Percentiles rank a stretch among this genome's conserved stretches.
These are phyloP conservation scores for Brasilioporus rufonigricans DNA, from an alignment of 768 basidiomycete genomes.

Conservation along the genomic window DNA sequence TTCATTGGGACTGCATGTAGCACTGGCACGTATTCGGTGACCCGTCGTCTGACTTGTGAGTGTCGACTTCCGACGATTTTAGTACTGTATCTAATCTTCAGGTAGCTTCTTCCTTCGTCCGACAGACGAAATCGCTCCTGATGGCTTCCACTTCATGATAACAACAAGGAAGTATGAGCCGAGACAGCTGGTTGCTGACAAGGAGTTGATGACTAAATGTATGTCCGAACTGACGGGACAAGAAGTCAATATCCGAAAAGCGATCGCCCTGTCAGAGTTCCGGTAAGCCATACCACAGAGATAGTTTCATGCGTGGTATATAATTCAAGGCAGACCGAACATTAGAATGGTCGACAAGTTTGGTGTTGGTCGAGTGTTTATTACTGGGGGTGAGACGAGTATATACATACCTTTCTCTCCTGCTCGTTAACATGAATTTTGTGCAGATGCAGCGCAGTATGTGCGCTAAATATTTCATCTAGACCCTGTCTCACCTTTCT, in stretches of 20 bases:
- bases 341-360: conserved; percentile 48
- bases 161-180: conserved; percentile 5
- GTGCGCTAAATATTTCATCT: not conserved
- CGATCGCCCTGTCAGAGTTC: conserved; percentile 27
- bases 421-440: not conserved
- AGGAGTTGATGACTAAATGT: conserved; percentile 27
- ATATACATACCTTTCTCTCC: not conserved
- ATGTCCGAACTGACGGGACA: conserved; percentile 29
- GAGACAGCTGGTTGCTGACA: conserved; percentile 14
- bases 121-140: conserved; percentile 19
- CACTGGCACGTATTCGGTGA: conserved; percentile 24
- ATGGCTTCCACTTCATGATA: conserved; percentile 21
- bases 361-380: conserved; percentile 40
- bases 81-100: not conserved
- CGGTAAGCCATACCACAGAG: conserved; percentile 22
- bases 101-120: conserved; percentile 14
- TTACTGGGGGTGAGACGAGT: conserved; percentile 44
- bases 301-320: not conserved
- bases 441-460: conserved; percentile 46
- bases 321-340: conserved; percentile 37
- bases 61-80: not conserved
- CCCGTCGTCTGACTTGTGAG: conserved; percentile 6
- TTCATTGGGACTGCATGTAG: conserved; percentile 2
- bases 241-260: conserved; percentile 32
- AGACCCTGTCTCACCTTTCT: not conserved